A percentile compares a stretch with the other conserved stretches of the same genome.
Conservation (phyloP, 2,329 filamentous ascomycete species). For the Venturiaceae sp. region DNA sequence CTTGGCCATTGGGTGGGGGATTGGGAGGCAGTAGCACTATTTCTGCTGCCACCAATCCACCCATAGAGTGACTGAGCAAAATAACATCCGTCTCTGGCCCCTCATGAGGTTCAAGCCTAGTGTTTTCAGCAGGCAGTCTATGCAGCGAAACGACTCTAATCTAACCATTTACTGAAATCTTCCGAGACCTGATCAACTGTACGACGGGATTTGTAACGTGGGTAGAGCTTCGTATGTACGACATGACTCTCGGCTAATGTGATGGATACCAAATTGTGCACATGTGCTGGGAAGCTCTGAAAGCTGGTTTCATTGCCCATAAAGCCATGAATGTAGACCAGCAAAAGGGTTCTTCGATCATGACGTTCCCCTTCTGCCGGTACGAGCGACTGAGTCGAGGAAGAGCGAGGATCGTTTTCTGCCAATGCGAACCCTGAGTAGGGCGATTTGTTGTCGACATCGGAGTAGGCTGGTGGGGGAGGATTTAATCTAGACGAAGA, state of each 20-base stretch:
- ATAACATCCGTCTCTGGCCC: conserved; percentile 66
- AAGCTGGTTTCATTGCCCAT: conserved; percentile 85
- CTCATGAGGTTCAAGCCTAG: conserved; percentile 66
- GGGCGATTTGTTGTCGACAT: neutral
- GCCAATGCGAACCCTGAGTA: neutral
- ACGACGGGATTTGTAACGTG: conserved; percentile 66
- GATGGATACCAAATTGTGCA: conserved; percentile 63
- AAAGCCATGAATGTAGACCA: conserved; percentile 85
- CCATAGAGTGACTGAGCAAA: conserved; percentile 82
- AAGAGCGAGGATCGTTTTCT: conserved; percentile 31
- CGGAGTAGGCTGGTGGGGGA: neutral
- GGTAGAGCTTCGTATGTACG: conserved; percentile 80
- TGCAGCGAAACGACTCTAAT: conserved; percentile 7
- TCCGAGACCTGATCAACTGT: conserved; percentile 65
- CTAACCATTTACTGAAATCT: conserved; percentile 69
- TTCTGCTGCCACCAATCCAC: conserved; percentile 73
- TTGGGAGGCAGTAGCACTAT: conserved; percentile 51
- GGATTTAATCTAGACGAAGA: neutral
- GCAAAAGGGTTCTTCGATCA: conserved; percentile 49
- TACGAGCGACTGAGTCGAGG: conserved; percentile 35
- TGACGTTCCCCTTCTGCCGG: conserved; percentile 23
- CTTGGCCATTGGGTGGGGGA: conserved; percentile 18
- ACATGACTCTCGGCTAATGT: conserved; percentile 63
- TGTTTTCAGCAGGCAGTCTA: conserved; percentile 2
- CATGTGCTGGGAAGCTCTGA: conserved; percentile 75